Conservation (phyloP, 305 asterid genomes). For the Salvia sclarea region DNA sequence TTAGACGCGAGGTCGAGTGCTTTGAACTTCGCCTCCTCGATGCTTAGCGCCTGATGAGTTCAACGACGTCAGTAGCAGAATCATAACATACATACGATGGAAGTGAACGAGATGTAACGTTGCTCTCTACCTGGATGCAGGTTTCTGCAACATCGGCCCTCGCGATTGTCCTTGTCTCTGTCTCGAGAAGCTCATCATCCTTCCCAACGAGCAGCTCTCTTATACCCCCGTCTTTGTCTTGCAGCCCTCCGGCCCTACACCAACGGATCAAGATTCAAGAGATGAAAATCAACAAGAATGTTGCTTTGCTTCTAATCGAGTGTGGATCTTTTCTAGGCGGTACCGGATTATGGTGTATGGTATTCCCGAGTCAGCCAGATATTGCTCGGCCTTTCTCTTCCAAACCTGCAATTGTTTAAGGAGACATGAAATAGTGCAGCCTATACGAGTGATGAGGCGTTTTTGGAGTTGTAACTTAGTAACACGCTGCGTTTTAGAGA, state of each 20-base stretch:
- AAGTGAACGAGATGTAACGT: neutral
- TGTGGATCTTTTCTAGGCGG: neutral
- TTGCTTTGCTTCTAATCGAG: too few species aligned
- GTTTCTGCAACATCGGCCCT: slow-evolving; percentile 95
- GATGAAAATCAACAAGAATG: too few species aligned
- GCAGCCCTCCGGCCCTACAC: slow-evolving; percentile 88
- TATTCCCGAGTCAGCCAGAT: slow-evolving; percentile 84
- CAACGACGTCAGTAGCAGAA: slow-evolving; percentile 8
- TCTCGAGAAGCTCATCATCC: slow-evolving; percentile 86
- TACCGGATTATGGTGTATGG: slow-evolving; percentile 92
- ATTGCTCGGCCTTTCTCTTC: slow-evolving; percentile 85
- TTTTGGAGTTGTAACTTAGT: too few species aligned
- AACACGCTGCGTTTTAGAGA: too few species aligned
- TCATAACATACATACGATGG: neutral
- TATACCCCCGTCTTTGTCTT: slow-evolving; percentile 84
- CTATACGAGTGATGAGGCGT: neutral
- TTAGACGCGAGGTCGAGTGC: slow-evolving; percentile 90
- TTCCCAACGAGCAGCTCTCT: slow-evolving; percentile 84
- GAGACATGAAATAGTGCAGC: neutral
- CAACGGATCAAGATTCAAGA: slow-evolving; percentile 12
- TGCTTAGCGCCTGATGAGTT: slow-evolving; percentile 60
- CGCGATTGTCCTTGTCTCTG: slow-evolving; percentile 75
- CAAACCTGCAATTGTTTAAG: slow-evolving; percentile 34
- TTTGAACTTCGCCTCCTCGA: slow-evolving; percentile 82
- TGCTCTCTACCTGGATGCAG: slow-evolving; percentile 78